Percentiles rank a stretch among this genome's conserved stretches.
Evolutionary conservation across 2,329 filamentous ascomycete genomes (phyloP).

Genomic region (Colletotrichum caudatum): DNA sequence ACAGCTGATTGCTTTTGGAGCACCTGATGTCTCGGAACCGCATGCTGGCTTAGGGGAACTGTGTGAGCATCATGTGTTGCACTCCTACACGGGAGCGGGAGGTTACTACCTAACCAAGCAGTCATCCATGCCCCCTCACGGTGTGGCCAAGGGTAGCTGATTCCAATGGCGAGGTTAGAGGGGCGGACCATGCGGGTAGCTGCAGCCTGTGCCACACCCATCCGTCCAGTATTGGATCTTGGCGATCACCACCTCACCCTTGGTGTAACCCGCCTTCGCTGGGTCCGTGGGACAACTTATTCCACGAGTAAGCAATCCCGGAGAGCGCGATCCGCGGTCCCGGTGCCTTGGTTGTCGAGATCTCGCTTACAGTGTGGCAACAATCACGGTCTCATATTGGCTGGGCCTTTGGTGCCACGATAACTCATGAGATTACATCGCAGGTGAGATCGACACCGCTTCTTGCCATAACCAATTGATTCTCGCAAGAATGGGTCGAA

Average conservation of each 20-base stretch:
- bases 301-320: slow-evolving; percentile 26
- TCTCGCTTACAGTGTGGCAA: slow-evolving; percentile 12
- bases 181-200: slow-evolving; percentile 16
- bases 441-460: not conserved
- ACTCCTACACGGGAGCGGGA: not conserved
- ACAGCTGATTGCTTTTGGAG: not conserved
- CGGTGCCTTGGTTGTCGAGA: slow-evolving; percentile 19
- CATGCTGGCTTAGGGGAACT: slow-evolving; percentile 22
- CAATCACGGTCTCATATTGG: not conserved
- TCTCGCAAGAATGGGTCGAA: not conserved
- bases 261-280: slow-evolving; percentile 10
- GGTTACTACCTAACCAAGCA: not conserved
- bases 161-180: slow-evolving; percentile 6
- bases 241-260: slow-evolving; percentile 16
- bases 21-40: slow-evolving; percentile 40
- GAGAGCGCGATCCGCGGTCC: slow-evolving; percentile 9
- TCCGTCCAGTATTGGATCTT: slow-evolving; percentile 32
- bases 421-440: slow-evolving; percentile 3
- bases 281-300: slow-evolving; percentile 11
- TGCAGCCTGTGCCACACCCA: slow-evolving; percentile 26
- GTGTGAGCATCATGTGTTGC: not conserved
- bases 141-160: not conserved
- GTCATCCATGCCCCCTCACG: slow-evolving; percentile 1
- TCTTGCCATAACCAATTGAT: slow-evolving; percentile 6
- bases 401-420: slow-evolving; percentile 6